Base-by-base conservation (phyloP, 352 stramenopile species). In the Thraustochytrium striatum region DNA sequence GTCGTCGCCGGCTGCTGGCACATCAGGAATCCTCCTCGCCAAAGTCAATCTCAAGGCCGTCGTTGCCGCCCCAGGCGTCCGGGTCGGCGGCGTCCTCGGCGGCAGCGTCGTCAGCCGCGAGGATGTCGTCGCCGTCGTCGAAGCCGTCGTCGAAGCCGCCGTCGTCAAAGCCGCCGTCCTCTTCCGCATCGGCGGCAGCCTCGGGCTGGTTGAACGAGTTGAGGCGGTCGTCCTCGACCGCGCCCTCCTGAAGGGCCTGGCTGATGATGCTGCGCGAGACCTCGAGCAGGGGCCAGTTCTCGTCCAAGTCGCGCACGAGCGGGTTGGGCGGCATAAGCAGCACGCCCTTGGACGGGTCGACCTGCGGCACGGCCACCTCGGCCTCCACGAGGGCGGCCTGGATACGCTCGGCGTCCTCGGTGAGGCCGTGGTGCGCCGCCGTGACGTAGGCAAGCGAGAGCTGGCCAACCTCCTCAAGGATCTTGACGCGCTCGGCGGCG, bases 261-360 rank as follows among this genome's bases (percentile, higher is more conserved):
- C 92, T 87, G 68, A 94, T 85, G 55, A 87, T 88, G 35, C 84
- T 89, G 72, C 92, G 91, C 57, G 87, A 84, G 38, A 99, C 95
- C 84, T 96, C 91, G n/a, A 98, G 87, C 36, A 97, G 91, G 25
- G 96, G 94, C 96, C 96, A 99, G 85, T 98, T 98, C 58, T 97
- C 92, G 78, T 91, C 93, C 81, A 94, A 87, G 16, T 80, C 70
- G 16, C 86, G 84, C 81, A 89, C 57, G 13, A 58, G 35, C 41
- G 72, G 47, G 47, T 58, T 82, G 19, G 59, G 61, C 68, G 59
- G 69, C 33, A 92, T 79, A 57, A 85, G 85, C 68, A 89, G 85
- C 1, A 88, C 83, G 50, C 85, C 85, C 36, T 84, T 84, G 13
- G 50, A 33, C 28, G 72, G 53, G 13, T 84, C 52, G 1, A 83